Evolutionary conservation across 2,329 filamentous ascomycete species (phyloP).

Genomic region (Beauveria asiatica): DNA sequence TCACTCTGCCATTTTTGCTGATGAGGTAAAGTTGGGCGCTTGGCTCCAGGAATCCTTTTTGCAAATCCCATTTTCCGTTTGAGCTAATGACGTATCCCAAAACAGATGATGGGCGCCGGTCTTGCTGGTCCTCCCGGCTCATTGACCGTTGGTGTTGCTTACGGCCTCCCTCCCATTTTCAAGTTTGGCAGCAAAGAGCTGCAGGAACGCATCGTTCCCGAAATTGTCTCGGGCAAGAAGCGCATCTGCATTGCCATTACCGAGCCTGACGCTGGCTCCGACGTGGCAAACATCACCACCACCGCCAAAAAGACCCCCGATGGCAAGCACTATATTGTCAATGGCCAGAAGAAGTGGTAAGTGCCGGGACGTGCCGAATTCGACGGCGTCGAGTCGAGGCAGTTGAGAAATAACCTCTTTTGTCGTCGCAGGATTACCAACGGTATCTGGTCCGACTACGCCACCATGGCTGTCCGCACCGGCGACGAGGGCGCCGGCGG

Average conservation of each 20-base stretch:
- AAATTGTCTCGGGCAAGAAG: constrained; percentile 57
- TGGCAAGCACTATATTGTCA: constrained; percentile 61
- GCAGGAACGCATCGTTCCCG: constrained; percentile 59
- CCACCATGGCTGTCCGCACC: constrained; percentile 53
- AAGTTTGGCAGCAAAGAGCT: constrained; percentile 57
- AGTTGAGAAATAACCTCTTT: neutral
- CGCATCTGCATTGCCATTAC: constrained; percentile 70
- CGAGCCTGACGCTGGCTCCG: constrained; percentile 62
- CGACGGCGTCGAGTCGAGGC: too few relatives aligned
- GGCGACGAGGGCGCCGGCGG: constrained; percentile 42
- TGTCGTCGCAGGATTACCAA: constrained; percentile 41
- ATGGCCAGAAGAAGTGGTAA: constrained; percentile 68
- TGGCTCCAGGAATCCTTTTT: too few relatives aligned
- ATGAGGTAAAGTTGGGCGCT: constrained; percentile 32
- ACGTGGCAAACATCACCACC: constrained; percentile 65
- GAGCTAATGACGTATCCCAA: neutral
- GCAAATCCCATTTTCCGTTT: too few relatives aligned
- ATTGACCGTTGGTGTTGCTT: constrained; percentile 64
- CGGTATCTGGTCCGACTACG: constrained; percentile 51
- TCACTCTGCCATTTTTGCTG: constrained; percentile 60
- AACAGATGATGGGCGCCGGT: constrained; percentile 55
- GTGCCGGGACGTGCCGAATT: neutral
- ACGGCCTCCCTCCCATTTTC: constrained; percentile 62
- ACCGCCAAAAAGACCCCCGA: constrained; percentile 54
- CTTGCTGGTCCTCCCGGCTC: constrained; percentile 54